A percentile compares a stretch with the other conserved stretches of the same genome.
These are phyloP conservation scores for Tetrahymena thermophila DNA, from an alignment of 73 alveolate species.

Conservation along the genomic window DNA sequence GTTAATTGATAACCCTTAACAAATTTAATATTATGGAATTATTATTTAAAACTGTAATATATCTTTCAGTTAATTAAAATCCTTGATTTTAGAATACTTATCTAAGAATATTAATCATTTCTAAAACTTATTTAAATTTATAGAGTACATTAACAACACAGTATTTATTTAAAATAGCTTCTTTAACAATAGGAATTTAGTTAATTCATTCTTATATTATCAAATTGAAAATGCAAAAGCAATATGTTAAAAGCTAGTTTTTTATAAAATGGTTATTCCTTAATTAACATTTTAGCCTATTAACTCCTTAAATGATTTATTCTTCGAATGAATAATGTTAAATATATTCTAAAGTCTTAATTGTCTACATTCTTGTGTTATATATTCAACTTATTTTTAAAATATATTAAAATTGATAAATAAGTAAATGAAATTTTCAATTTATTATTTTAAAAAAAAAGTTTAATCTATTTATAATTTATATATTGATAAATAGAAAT, in stretches of 20 bases:
- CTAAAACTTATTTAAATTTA: background rate
- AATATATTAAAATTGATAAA: no score
- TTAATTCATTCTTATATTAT: background rate
- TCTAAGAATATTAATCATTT: background rate
- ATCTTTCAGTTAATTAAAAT: background rate
- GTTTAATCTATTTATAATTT: no score
- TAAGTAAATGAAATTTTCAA: no score
- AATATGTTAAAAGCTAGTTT: background rate
- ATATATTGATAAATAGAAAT: no score
- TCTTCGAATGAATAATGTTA: background rate
- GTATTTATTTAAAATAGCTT: background rate
- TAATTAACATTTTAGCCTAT: background rate
- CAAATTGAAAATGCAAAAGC: background rate
- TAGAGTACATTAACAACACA: background rate
- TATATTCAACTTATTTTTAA: no score
- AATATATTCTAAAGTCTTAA: no score
- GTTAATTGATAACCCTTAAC: background rate
- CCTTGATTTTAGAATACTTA: background rate
- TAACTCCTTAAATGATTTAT: background rate
- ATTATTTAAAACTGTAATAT: background rate
- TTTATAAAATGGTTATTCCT: background rate
- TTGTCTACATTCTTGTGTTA: no score
- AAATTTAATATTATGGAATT: background rate
- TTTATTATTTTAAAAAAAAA: no score
- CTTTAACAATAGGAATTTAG: background rate